phyloP scores from a whole-genome alignment of 345 rosid species.

The Pugionium dolabratum region DNA sequence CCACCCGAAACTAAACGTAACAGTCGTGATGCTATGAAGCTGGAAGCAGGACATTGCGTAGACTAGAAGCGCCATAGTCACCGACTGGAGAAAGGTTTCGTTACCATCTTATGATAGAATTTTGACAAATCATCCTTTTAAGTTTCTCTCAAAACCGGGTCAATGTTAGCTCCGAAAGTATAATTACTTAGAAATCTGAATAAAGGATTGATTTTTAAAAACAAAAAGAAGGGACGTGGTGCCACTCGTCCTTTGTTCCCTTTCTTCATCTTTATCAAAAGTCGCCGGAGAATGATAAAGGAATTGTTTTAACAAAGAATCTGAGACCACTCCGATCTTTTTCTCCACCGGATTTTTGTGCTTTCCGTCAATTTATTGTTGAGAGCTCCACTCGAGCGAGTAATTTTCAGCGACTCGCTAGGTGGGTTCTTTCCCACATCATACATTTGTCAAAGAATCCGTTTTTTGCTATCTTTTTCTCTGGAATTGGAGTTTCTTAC shows the following conservation, averaged over 20 bases:
- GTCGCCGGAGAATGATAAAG: neutral
- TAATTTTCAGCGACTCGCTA: slow-evolving; percentile 13
- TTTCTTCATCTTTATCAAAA: neutral
- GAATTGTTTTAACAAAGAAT: neutral
- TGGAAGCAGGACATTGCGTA: too few relatives aligned
- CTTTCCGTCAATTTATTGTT: neutral
- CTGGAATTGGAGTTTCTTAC: slow-evolving; percentile 1
- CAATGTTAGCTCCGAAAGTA: too few relatives aligned
- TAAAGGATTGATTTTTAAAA: too few relatives aligned
- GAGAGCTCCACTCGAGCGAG: slow-evolving; percentile 1
- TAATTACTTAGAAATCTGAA: too few relatives aligned
- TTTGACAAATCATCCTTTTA: too few relatives aligned
- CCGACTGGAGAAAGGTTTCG: too few relatives aligned
- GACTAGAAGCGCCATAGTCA: too few relatives aligned
- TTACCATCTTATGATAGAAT: too few relatives aligned
- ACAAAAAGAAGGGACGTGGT: neutral
- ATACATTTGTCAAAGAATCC: neutral
- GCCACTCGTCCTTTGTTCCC: slow-evolving; percentile 2
- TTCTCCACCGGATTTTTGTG: neutral
- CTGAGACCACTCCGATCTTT: neutral
- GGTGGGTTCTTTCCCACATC: slow-evolving; percentile 4
- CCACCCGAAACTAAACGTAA: too few relatives aligned
- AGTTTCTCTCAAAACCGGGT: too few relatives aligned
- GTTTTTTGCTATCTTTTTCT: neutral
- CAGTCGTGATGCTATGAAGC: too few relatives aligned